phyloP scores from a whole-genome alignment of 208 protist genomes.

The Tritrichomonas foetus region DNA sequence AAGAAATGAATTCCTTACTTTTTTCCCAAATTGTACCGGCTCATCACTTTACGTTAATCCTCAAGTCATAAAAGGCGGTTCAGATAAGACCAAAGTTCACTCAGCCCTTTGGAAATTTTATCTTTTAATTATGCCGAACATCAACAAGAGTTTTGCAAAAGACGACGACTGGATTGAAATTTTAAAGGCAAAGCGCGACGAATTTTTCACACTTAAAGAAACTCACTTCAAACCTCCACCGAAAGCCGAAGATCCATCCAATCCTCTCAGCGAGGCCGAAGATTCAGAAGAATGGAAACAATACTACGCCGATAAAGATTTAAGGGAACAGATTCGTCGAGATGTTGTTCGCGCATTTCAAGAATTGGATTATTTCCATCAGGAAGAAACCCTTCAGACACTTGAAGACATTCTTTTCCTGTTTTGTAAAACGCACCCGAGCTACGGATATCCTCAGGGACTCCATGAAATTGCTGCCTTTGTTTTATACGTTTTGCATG shows the following conservation, averaged over 20 bases:
- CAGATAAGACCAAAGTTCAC: background rate
- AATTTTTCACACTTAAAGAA: background rate
- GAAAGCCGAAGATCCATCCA: background rate
- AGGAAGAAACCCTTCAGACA: background rate
- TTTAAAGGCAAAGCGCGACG: background rate
- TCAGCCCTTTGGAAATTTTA: conserved; percentile 30
- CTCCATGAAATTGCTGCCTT: background rate
- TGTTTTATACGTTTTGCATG: background rate
- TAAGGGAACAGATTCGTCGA: background rate
- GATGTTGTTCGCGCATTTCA: background rate
- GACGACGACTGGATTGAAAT: background rate
- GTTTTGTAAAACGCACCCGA: background rate
- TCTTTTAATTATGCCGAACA: background rate
- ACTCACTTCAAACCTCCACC: background rate
- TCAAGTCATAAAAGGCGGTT: background rate
- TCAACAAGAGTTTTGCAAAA: background rate
- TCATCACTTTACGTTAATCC: background rate
- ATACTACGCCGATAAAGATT: background rate
- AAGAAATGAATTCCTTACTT: background rate
- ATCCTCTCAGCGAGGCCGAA: background rate
- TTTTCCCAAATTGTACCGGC: background rate
- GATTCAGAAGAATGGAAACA: background rate
- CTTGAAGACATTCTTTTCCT: background rate
- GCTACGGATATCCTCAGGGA: background rate
- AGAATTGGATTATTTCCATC: background rate